Base-by-base conservation (phyloP, 106 monocot species). In the Dendrobium chrysotoxum region DNA sequence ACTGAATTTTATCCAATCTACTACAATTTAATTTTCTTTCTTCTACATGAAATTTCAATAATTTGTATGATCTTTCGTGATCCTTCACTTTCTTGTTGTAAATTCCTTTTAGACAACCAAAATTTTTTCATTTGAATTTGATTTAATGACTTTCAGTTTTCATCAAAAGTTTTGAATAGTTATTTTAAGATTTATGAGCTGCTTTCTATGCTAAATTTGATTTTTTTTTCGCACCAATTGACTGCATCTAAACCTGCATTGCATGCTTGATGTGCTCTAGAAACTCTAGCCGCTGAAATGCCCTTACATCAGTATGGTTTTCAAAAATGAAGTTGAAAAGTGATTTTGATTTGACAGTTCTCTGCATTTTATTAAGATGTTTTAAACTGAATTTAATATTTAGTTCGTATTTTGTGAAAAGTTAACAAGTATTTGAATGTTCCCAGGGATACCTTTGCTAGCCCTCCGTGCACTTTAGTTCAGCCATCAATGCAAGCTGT, bases 391-490 rank as follows among this genome's bases (percentile, higher is more conserved):
- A 28, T 68, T 42, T 40, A 42, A 21, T 42, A 40, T 40, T 74
- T 42, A 20, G 28, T 74, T 40, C 38, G 42, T 74, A 9, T 41
- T 20, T 42, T 7, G 0, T 40, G 12, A 35, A 35, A 35, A 74
- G 5, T 74, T 75, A 42, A 67, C 21, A 40, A 21, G 50, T 21
- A 47, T 77, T 46, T 55, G 4, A 65, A 20, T 82, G 10, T 79
- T 55, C 76, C 40, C 82, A 98, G 97, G 91, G 97, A 98, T 75
- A 92, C 97, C 44, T 95, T 92, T 91, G 89, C 95, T 67, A 88
- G 66, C 42, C 97, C 94, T 82, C 91, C 95, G 65, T 98, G 95
- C 77, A 87, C 97, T 39, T 92, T 98, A 77, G 75, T 98, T 84
- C 97, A 98, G 61, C 97, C 97, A 66, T 95, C 92, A 81, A 87